phyloP scores from a whole-genome alignment of 169 alveolate genomes.

The Blepharisma undulans region DNA sequence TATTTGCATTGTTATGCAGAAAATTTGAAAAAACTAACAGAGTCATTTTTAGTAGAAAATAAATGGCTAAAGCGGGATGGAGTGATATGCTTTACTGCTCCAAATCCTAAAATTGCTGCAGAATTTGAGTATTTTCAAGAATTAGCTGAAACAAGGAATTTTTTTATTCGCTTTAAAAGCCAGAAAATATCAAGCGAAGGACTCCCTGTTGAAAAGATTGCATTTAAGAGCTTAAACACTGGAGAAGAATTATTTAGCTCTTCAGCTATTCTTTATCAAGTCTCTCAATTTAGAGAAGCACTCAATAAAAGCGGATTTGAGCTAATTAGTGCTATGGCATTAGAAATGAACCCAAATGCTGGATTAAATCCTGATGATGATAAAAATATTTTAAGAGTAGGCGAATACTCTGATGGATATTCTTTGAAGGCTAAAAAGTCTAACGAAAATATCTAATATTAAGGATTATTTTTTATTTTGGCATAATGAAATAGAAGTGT shows the following conservation, averaged over 20 bases:
- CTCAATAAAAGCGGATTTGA: neutral
- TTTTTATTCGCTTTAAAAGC: neutral
- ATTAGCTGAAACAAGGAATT: neutral
- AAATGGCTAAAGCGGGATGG: neutral
- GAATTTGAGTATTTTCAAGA: neutral
- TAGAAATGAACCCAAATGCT: neutral
- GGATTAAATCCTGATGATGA: neutral
- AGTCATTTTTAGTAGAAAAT: neutral
- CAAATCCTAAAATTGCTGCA: neutral
- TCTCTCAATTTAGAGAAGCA: neutral
- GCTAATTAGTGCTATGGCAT: neutral
- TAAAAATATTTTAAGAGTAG: neutral
- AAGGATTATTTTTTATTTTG: too few species aligned
- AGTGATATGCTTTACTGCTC: neutral
- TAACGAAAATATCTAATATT: too few species aligned
- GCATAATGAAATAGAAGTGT: too few species aligned
- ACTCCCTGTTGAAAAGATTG: neutral
- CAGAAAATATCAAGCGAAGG: neutral
- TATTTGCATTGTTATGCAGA: neutral
- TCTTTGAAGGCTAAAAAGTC: neutral
- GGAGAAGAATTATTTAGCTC: neutral
- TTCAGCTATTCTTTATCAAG: neutral
- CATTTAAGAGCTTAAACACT: neutral
- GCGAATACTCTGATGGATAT: neutral
- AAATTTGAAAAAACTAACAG: neutral